Percentiles rank a stretch among this genome's conserved stretches.
These are phyloP conservation scores for Halophytophthora batemanensis DNA, from an alignment of 352 stramenopile species.

Conservation along the genomic window DNA sequence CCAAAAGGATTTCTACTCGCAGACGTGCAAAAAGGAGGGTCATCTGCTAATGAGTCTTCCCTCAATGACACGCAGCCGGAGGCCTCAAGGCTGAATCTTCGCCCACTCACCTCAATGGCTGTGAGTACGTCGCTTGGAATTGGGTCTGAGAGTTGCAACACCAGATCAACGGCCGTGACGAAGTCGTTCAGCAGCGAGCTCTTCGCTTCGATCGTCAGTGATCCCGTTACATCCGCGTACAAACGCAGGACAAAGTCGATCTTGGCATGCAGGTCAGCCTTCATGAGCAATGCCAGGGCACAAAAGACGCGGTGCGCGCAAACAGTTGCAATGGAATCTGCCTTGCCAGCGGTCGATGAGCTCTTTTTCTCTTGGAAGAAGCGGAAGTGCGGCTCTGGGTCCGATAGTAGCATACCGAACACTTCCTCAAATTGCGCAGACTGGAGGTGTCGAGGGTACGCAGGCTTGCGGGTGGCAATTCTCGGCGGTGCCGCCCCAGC, in stretches of 20 bases:
- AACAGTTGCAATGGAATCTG: conserved; percentile 17
- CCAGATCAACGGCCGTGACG: conserved; percentile 30
- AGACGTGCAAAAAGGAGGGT: not conserved
- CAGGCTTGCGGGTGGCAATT: conserved; percentile 8
- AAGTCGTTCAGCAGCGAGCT: conserved; percentile 46
- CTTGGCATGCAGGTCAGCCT: conserved; percentile 52
- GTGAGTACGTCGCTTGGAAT: conserved; percentile 23
- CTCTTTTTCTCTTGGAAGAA: conserved; percentile 46
- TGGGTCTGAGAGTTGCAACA: conserved; percentile 36
- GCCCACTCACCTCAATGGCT: conserved; percentile 25
- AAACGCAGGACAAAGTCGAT: conserved; percentile 54
- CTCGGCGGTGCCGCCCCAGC: conserved; percentile 4
- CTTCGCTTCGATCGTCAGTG: conserved; percentile 40
- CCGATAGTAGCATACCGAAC: conserved; percentile 67
- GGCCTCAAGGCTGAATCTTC: not conserved
- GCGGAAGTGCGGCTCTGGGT: conserved; percentile 60
- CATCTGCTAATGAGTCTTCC: not conserved
- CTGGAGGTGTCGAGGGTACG: conserved; percentile 48
- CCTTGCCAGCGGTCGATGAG: conserved; percentile 11
- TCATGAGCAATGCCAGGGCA: conserved; percentile 48
- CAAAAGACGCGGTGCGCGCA: conserved; percentile 63
- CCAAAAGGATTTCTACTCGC: conserved; percentile 40
- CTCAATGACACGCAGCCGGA: not conserved
- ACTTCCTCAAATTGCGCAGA: conserved; percentile 66
- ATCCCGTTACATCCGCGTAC: conserved; percentile 45